These are phyloP conservation scores for Geotrichum fermentans DNA, from an alignment of 1,139 yeast genomes.

Conservation along the genomic window DNA sequence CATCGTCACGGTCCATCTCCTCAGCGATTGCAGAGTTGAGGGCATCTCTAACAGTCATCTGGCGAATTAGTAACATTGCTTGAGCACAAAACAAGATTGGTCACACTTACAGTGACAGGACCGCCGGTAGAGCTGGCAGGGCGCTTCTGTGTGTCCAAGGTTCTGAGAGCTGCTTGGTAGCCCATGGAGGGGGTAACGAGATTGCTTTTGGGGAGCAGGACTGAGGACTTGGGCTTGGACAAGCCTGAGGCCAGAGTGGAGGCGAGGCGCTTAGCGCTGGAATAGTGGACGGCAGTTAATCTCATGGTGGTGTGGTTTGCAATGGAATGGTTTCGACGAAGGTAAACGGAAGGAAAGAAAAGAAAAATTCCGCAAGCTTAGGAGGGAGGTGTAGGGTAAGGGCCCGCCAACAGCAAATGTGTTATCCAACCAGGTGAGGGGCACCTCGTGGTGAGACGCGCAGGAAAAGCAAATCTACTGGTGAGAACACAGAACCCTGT, in stretches of 20 bases:
- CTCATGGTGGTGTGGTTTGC: slow-evolving; percentile 8
- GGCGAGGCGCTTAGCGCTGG: slow-evolving; percentile 17
- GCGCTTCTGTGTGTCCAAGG: slow-evolving; percentile 27
- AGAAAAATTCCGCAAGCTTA: not conserved
- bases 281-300: slow-evolving; percentile 13
- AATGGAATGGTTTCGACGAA: not conserved
- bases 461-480: no score
- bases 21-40: slow-evolving; percentile 92
- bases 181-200: slow-evolving; percentile 22
- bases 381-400: slow-evolving; percentile 2
- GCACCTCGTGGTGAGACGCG: no score
- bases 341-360: not conserved
- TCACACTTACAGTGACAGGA: slow-evolving; percentile 32
- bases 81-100: not conserved
- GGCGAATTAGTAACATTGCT: not conserved
- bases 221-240: slow-evolving; percentile 16
- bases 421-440: slow-evolving; percentile 7
- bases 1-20: slow-evolving; percentile 94
- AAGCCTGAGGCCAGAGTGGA: slow-evolving; percentile 10
- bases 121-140: slow-evolving; percentile 32
- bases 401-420: not conserved
- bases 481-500: no score
- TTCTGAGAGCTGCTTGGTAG: slow-evolving; percentile 32
- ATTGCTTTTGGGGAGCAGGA: slow-evolving; percentile 23
- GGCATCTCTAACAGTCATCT: slow-evolving; percentile 93